These are phyloP conservation scores for Aspergillus cristatus DNA, from an alignment of 495 filamentous ascomycete species.

Conservation along the genomic window DNA sequence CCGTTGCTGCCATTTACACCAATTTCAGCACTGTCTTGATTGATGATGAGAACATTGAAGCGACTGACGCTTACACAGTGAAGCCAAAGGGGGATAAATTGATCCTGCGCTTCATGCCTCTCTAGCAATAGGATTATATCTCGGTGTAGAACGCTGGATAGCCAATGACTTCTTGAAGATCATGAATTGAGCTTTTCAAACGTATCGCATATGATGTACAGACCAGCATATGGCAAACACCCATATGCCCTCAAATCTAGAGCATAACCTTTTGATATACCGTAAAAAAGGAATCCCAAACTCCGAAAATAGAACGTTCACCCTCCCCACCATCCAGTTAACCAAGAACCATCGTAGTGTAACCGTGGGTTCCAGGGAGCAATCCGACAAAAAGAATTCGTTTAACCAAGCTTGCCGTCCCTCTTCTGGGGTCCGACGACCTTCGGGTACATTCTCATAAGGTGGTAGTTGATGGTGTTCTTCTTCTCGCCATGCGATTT, in stretches of 20 bases:
- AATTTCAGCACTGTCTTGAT: slow-evolving; percentile 53
- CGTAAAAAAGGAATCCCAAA: slow-evolving; percentile 1
- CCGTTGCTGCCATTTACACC: slow-evolving; percentile 51
- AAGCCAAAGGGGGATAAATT: slow-evolving; percentile 43
- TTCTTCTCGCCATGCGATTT: slow-evolving; percentile 55
- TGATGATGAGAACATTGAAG: slow-evolving; percentile 49
- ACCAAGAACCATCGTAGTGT: not conserved
- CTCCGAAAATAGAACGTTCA: not conserved
- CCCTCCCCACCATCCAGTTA: not conserved
- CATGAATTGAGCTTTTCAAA: not conserved
- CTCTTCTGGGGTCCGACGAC: slow-evolving; percentile 66
- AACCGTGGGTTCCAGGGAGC: not conserved
- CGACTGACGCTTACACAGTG: slow-evolving; percentile 57
- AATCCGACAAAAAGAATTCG: slow-evolving; percentile 11
- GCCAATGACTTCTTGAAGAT: too few relatives aligned
- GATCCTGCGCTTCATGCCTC: slow-evolving; percentile 31
- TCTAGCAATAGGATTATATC: slow-evolving; percentile 5
- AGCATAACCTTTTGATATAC: not conserved
- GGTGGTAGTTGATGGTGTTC: slow-evolving; percentile 93
- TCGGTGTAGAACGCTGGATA: too few relatives aligned
- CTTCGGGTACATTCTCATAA: slow-evolving; percentile 75
- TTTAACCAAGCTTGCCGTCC: slow-evolving; percentile 38
- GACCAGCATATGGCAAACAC: slow-evolving; percentile 1
- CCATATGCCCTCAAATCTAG: not conserved
- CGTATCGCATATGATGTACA: slow-evolving; percentile 5